Evolutionary conservation across 2,329 filamentous ascomycete species (phyloP), one percentile per base, ranked within the genome.

Genomic region (Fusarium globosum): DNA sequence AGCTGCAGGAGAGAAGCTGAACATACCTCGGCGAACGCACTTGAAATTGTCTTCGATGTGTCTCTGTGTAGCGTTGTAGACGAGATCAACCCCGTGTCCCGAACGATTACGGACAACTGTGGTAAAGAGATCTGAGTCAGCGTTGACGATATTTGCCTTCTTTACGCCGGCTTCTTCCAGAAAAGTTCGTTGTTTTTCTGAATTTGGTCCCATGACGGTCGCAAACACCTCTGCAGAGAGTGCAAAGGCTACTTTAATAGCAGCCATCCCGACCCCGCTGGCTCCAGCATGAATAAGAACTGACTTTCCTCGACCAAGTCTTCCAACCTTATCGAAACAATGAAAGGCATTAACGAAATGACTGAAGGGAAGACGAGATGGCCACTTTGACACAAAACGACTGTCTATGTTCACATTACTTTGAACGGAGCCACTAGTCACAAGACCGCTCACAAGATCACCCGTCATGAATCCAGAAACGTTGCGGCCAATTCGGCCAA

Each of bases 201-300:
- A 53, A 11, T 73, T 66, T 15, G 76, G 58, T 0, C 79, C 82
- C 46, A 78, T 60, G 2, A 86, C 82, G 0, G 84, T 88, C 4
- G 80, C 81, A 61, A 85, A 86, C 5, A 89, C 73, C 6, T 82
- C 79, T 14, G 82, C 83, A 2, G 82, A 85, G 12, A 79, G 69
- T 4, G 77, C 63, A 49, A 73, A 78, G 30, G 84, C 84, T 6
- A 88, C 69, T 16, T 82, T 79, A 6, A 88, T 72, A 6, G 85
- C 86, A 15, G 83, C 83, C 42, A 85, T 80, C 3, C 87, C 86
- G 26, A 84, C 79, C 1, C 81, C 80, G 53, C 85, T 84, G 8
- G 84, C 82, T 7, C 82, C 86, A 15, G 81, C 81, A 58, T 86
- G 84, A 23, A 88, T 79, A 8, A 88, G 79, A 9, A 87, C 79